A percentile compares a stretch with the other conserved stretches of the same genome.
phyloP scores from a whole-genome alignment of 805 yeast species.

The Candida lessepsii region DNA sequence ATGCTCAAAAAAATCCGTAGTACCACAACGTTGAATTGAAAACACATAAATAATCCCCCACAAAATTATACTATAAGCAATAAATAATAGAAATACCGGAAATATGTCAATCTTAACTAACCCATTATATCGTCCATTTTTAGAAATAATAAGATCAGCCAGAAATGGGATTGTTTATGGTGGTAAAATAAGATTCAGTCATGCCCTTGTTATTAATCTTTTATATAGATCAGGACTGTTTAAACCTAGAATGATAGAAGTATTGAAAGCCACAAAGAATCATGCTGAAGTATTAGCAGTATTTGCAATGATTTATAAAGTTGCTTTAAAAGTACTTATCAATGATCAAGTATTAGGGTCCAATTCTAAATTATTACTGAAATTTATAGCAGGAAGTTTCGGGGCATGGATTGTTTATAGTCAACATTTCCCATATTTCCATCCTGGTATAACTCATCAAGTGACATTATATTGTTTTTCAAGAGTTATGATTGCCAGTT shows the following conservation, averaged over 20 bases:
- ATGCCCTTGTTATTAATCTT: slow-evolving; percentile 60
- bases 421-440: slow-evolving; percentile 43
- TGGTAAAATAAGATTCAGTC: slow-evolving; percentile 59
- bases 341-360: slow-evolving; percentile 35
- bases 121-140: slow-evolving; percentile 30
- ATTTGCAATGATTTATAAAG: slow-evolving; percentile 55
- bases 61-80: no score
- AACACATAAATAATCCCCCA: background rate
- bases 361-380: slow-evolving; percentile 25
- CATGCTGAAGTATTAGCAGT: slow-evolving; percentile 57
- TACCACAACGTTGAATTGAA: background rate
- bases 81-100: no score
- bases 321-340: slow-evolving; percentile 28
- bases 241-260: slow-evolving; percentile 43
- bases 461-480: slow-evolving; percentile 73
- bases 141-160: slow-evolving; percentile 37
- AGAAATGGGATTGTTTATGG: slow-evolving; percentile 59
- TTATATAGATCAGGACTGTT: slow-evolving; percentile 54
- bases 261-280: slow-evolving; percentile 50
- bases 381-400: slow-evolving; percentile 40
- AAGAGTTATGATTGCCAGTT: slow-evolving; percentile 61
- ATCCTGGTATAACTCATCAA: slow-evolving; percentile 62
- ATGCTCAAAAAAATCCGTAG: slow-evolving; percentile 4
- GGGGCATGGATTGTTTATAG: slow-evolving; percentile 45
- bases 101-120: slow-evolving; percentile 23